Conservation (phyloP, 768 basidiomycete genomes). For the Pisolithus microcarpus region DNA sequence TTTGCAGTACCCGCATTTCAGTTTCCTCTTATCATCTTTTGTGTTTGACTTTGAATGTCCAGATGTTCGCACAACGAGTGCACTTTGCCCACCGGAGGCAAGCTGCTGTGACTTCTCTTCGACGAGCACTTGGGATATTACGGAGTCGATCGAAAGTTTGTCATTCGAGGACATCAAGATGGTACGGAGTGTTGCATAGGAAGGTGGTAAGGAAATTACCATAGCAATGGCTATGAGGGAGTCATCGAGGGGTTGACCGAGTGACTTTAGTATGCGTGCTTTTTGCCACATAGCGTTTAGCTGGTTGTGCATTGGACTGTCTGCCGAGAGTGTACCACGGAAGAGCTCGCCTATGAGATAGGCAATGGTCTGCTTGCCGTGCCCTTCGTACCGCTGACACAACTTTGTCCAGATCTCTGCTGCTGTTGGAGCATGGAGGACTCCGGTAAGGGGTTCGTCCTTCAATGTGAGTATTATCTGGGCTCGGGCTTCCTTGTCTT, state of each 20-base stretch:
- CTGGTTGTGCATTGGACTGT: not conserved
- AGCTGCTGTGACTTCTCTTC: not conserved
- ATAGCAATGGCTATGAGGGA: not conserved
- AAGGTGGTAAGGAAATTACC: not conserved
- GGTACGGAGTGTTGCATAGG: not conserved
- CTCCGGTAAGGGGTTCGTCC: slow-evolving; percentile 16
- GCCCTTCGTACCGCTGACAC: too few relatives aligned
- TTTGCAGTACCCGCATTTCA: too few relatives aligned
- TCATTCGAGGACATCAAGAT: not conserved
- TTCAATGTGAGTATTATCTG: slow-evolving; percentile 17
- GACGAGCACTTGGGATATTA: not conserved
- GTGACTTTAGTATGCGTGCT: not conserved
- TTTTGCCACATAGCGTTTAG: not conserved
- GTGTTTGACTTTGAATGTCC: too few relatives aligned
- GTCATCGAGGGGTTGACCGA: not conserved
- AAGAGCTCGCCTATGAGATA: not conserved
- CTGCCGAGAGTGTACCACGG: not conserved
- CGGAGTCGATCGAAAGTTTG: not conserved
- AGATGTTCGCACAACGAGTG: too few relatives aligned
- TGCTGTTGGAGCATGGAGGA: not conserved
- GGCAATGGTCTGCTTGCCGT: slow-evolving; percentile 26
- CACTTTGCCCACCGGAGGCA: too few relatives aligned
- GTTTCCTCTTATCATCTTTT: too few relatives aligned
- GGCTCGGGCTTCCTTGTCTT: slow-evolving; percentile 9
- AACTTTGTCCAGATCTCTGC: not conserved